Evolutionary conservation across 495 filamentous ascomycete genomes (phyloP).

Genomic region (Podospora appendiculata): DNA sequence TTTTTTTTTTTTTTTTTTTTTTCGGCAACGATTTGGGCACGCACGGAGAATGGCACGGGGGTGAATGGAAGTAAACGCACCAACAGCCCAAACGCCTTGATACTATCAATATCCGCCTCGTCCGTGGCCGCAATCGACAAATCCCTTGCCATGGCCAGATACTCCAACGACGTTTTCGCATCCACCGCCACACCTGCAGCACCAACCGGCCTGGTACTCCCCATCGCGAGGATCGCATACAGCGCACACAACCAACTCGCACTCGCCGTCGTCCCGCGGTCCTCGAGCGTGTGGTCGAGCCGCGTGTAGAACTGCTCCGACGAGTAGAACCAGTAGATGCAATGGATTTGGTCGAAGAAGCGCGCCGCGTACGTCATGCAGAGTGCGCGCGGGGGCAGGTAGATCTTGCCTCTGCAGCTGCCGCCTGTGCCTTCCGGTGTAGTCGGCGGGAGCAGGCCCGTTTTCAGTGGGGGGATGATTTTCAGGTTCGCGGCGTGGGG

Average conservation of each 20-base stretch:
- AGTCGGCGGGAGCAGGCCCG: background rate
- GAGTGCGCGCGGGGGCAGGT: background rate
- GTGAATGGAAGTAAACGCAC: background rate
- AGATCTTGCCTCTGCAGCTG: slow-evolving; percentile 22
- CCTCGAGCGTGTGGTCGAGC: slow-evolving; percentile 21
- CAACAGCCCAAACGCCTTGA: slow-evolving; percentile 4
- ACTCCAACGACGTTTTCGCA: background rate
- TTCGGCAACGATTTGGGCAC: no score
- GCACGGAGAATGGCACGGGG: no score
- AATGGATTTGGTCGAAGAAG: slow-evolving; percentile 24
- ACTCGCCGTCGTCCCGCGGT: background rate
- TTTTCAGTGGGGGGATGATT: slow-evolving; percentile 2
- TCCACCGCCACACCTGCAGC: background rate
- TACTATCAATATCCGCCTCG: slow-evolving; percentile 3
- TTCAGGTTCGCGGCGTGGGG: background rate
- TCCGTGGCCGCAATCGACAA: background rate
- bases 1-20: no score
- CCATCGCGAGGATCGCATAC: slow-evolving; percentile 2
- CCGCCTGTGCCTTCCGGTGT: slow-evolving; percentile 5
- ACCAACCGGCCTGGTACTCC: background rate
- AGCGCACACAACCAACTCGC: slow-evolving; percentile 11
- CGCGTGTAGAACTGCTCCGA: slow-evolving; percentile 34
- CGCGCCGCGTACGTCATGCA: slow-evolving; percentile 18
- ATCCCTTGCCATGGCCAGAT: slow-evolving; percentile 1
- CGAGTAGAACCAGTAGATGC: slow-evolving; percentile 9